These are phyloP conservation scores for Deinandra increscens DNA, from an alignment of 129 eudicot species.

Conservation along the genomic window DNA sequence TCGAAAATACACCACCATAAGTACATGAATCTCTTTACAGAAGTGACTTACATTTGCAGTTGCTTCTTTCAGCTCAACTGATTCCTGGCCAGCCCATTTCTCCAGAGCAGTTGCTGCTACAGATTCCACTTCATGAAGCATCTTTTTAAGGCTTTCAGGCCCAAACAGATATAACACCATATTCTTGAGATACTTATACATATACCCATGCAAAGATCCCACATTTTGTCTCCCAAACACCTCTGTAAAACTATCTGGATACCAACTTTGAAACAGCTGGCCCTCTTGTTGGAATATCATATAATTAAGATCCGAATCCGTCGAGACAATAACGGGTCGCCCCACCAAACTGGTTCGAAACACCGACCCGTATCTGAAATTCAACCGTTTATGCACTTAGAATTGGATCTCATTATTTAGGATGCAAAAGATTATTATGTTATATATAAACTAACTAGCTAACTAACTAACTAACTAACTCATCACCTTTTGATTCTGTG, in stretches of 20 bases:
- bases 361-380: slow-evolving; percentile 67
- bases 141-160: slow-evolving; percentile 80
- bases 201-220: slow-evolving; percentile 86
- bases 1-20: slow-evolving; percentile 47
- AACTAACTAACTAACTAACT: no score
- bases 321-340: slow-evolving; percentile 45
- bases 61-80: slow-evolving; percentile 73
- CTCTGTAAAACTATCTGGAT: slow-evolving; percentile 74
- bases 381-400: neutral
- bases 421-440: neutral
- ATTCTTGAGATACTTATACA: slow-evolving; percentile 88
- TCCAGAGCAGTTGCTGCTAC: slow-evolving; percentile 44
- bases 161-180: slow-evolving; percentile 78
- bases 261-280: slow-evolving; percentile 73
- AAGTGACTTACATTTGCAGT: slow-evolving; percentile 56
- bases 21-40: no score
- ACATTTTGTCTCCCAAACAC: slow-evolving; percentile 78
- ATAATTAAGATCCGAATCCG: slow-evolving; percentile 76
- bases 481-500: slow-evolving; percentile 81
- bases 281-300: slow-evolving; percentile 87
- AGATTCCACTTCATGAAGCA: slow-evolving; percentile 71
- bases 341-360: slow-evolving; percentile 65
- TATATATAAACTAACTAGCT: slow-evolving; percentile 10
- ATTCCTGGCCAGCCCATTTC: slow-evolving; percentile 51
- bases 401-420: no score